Conservation (phyloP, 805 yeast species). For the Lachancea lanzarotensis region DNA sequence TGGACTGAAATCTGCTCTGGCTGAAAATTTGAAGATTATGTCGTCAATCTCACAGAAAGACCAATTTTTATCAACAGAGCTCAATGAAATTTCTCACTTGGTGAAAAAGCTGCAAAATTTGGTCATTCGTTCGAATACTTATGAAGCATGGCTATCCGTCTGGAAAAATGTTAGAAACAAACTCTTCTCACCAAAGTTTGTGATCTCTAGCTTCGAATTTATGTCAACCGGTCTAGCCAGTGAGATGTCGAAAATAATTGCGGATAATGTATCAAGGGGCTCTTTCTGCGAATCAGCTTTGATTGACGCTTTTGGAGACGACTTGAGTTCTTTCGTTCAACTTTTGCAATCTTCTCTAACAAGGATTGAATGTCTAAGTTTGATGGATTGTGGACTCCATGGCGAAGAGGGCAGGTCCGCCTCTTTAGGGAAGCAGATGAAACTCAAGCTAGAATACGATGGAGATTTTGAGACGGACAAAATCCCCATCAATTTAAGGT, state of each 20-base stretch:
- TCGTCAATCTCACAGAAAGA: constrained; percentile 16
- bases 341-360: constrained; percentile 69
- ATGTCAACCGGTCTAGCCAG: constrained; percentile 58
- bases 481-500: constrained; percentile 21
- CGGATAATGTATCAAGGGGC: constrained; percentile 22
- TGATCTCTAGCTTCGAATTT: constrained; percentile 68
- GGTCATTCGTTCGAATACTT: constrained; percentile 17
- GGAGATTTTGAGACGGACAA: constrained; percentile 28
- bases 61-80: constrained; percentile 20
- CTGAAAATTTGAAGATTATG: constrained; percentile 5
- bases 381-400: constrained; percentile 38
- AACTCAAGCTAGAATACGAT: constrained; percentile 44
- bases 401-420: constrained; percentile 42
- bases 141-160: constrained; percentile 21
- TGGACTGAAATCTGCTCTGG: constrained; percentile 10
- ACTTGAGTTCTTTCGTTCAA: constrained; percentile 41
- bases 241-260: constrained; percentile 17
- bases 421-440: constrained; percentile 66
- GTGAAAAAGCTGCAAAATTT: constrained; percentile 20
- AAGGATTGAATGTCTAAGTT: constrained; percentile 66
- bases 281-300: constrained; percentile 42
- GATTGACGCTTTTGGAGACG: constrained; percentile 32
- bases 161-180: constrained; percentile 37
- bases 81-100: constrained; percentile 19
- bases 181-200: constrained; percentile 27